These are phyloP conservation scores for Penicillium antarcticum DNA, from an alignment of 495 filamentous ascomycete genomes.

Conservation along the genomic window DNA sequence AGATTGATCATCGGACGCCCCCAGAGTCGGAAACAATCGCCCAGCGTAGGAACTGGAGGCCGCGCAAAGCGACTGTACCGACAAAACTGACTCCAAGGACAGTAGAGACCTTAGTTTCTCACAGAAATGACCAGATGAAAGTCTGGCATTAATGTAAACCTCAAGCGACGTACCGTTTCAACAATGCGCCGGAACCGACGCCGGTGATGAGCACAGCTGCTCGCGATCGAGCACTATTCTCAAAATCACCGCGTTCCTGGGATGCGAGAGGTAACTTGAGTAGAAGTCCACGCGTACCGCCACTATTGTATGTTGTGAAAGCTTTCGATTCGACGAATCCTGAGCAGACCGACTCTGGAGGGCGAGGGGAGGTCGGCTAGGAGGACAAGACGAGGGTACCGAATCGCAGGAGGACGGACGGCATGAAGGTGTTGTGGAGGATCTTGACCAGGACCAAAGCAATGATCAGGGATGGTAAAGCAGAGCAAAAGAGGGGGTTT, in stretches of 20 bases:
- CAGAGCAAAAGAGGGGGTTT: slow-evolving; percentile 13
- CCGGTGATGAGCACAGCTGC: slow-evolving; percentile 33
- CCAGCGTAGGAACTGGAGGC: slow-evolving; percentile 14
- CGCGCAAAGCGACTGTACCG: slow-evolving; percentile 19
- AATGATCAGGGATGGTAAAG: slow-evolving; percentile 14
- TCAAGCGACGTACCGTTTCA: slow-evolving; percentile 40
- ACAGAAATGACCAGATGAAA: background rate
- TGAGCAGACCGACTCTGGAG: slow-evolving; percentile 21
- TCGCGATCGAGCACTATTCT: slow-evolving; percentile 39
- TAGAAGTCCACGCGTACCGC: slow-evolving; percentile 18
- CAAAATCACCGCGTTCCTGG: slow-evolving; percentile 26
- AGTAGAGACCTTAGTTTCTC: background rate
- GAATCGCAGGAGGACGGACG: slow-evolving; percentile 30
- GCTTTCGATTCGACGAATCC: slow-evolving; percentile 10
- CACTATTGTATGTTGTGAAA: slow-evolving; percentile 7
- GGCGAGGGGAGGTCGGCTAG: slow-evolving; percentile 33
- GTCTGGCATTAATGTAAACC: slow-evolving; percentile 13
- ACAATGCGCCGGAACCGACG: slow-evolving; percentile 42
- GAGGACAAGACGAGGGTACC: slow-evolving; percentile 37
- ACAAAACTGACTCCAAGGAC: background rate
- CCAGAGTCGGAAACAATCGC: slow-evolving; percentile 29
- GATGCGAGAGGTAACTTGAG: background rate
- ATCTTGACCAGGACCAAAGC: slow-evolving; percentile 3
- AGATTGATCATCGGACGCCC: slow-evolving; percentile 43
- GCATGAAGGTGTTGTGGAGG: slow-evolving; percentile 27